A percentile compares a stretch with the other conserved stretches of the same genome.
Conservation (phyloP, 371 early-diverging fungal species). For the Apophysomyces variabilis region DNA sequence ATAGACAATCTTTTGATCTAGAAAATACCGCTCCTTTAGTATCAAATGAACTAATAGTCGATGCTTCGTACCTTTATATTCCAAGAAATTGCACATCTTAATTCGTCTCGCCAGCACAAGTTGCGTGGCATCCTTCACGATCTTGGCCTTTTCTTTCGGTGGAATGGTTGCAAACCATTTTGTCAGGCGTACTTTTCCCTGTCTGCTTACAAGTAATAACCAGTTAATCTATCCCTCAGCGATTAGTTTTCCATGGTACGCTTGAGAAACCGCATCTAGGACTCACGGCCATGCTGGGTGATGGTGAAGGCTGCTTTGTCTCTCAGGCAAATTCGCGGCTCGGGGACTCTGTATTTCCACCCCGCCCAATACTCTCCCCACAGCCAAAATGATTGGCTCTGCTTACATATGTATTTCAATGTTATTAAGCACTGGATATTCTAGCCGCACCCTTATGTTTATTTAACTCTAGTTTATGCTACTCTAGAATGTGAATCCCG, state of each 20-base stretch:
- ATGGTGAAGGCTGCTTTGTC: too few relatives aligned
- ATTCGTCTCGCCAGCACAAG: constrained; percentile 88
- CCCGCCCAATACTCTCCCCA: too few relatives aligned
- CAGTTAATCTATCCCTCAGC: constrained; percentile 62
- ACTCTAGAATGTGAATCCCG: too few relatives aligned
- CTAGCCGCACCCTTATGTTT: too few relatives aligned
- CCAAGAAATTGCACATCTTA: constrained; percentile 97
- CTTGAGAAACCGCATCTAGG: neutral
- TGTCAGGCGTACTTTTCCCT: constrained; percentile 91
- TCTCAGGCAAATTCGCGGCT: too few relatives aligned
- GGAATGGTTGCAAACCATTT: constrained; percentile 95
- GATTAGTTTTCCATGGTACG: neutral
- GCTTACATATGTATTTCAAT: too few relatives aligned
- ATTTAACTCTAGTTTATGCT: too few relatives aligned
- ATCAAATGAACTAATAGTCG: neutral
- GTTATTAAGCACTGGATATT: too few relatives aligned
- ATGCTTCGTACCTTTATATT: constrained; percentile 81
- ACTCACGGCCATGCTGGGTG: neutral
- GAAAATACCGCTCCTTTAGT: neutral
- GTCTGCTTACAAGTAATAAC: constrained; percentile 70
- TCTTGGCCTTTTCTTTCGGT: constrained; percentile 92
- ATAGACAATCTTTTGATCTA: constrained; percentile 92
- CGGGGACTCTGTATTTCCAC: too few relatives aligned
- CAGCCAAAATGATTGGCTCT: too few relatives aligned
- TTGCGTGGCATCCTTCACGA: constrained; percentile 92